Percentiles rank a stretch among this genome's conserved stretches.
Evolutionary conservation across 805 yeast genomes (phyloP).

Genomic region (Lachancea fermentati): DNA sequence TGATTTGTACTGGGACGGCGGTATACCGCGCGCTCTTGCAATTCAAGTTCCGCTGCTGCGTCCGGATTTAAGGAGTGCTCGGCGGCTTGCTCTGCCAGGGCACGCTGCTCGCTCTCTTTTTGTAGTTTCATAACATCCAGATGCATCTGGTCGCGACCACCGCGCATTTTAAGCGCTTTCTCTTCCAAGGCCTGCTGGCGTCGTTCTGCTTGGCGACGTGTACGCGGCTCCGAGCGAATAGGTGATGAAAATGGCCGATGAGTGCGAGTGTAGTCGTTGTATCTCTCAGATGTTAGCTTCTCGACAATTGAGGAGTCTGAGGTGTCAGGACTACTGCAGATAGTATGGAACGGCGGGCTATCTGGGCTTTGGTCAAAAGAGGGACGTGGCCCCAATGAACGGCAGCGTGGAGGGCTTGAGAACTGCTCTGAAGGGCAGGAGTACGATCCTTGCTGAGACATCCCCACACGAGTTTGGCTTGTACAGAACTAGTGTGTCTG

Average conservation of each 20-base stretch:
- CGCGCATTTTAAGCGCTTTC: conserved; percentile 13
- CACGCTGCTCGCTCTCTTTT: conserved; percentile 12
- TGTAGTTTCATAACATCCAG: conserved; percentile 24
- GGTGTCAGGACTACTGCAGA: background rate
- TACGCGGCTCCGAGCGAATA: background rate
- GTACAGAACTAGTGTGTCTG: too few species aligned
- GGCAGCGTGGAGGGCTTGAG: background rate
- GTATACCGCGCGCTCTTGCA: background rate
- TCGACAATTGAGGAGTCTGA: conserved; percentile 3
- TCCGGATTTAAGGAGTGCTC: conserved; percentile 18
- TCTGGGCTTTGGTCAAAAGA: conserved; percentile 4
- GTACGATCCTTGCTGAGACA: background rate
- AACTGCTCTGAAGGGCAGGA: background rate
- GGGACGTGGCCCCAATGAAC: background rate
- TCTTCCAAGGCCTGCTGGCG: conserved; percentile 2
- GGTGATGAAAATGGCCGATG: conserved; percentile 8
- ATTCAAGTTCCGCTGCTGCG: conserved; percentile 14
- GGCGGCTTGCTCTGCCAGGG: conserved; percentile 17
- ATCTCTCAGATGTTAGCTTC: conserved; percentile 5
- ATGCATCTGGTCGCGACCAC: conserved; percentile 28
- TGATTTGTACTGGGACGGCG: conserved; percentile 3
- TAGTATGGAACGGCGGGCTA: conserved; percentile 2
- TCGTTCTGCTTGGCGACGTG: conserved; percentile 3
- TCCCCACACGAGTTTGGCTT: background rate
- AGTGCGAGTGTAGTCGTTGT: background rate